phyloP scores from a whole-genome alignment of 2,329 filamentous ascomycete genomes.

The Lasiodiplodia theobromae region DNA sequence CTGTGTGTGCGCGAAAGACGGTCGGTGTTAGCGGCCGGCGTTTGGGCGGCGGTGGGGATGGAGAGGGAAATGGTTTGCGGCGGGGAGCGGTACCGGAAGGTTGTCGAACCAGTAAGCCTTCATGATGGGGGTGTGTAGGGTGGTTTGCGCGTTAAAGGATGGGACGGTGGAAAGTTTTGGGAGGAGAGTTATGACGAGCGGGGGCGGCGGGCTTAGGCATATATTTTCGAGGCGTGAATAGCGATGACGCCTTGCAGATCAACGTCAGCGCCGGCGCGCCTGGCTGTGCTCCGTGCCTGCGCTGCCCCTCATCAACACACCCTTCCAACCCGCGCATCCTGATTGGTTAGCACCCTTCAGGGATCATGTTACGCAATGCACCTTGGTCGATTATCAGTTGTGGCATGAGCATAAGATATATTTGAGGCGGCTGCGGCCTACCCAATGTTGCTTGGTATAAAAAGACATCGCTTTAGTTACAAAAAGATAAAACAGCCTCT shows the following conservation, averaged over 20 bases:
- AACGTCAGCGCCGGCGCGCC: slow-evolving; percentile 12
- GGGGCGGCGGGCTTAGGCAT: slow-evolving; percentile 11
- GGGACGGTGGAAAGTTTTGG: background rate
- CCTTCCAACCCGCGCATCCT: slow-evolving; percentile 7
- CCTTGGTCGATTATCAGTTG: background rate
- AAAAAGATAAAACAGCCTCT: background rate
- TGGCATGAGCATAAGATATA: background rate
- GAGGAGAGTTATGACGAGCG: background rate
- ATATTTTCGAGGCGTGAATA: slow-evolving; percentile 21
- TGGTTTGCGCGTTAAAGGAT: background rate
- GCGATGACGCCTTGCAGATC: slow-evolving; percentile 29
- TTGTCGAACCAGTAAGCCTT: slow-evolving; percentile 77
- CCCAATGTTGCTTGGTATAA: slow-evolving; percentile 14
- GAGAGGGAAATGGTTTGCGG: background rate
- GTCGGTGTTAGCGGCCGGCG: slow-evolving; percentile 32
- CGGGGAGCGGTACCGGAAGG: slow-evolving; percentile 57
- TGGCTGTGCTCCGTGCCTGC: slow-evolving; percentile 14
- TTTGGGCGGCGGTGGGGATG: slow-evolving; percentile 27
- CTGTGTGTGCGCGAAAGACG: slow-evolving; percentile 53
- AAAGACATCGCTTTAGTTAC: slow-evolving; percentile 3
- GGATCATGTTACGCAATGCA: slow-evolving; percentile 13
- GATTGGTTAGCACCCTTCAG: slow-evolving; percentile 4
- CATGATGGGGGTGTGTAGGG: slow-evolving; percentile 56
- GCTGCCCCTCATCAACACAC: slow-evolving; percentile 1
- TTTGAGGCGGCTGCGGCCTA: background rate